Percentiles rank a stretch among this genome's conserved stretches.
These are phyloP conservation scores for Jasminum sambac DNA, from an alignment of 257 asterid genomes.

Conservation along the genomic window DNA sequence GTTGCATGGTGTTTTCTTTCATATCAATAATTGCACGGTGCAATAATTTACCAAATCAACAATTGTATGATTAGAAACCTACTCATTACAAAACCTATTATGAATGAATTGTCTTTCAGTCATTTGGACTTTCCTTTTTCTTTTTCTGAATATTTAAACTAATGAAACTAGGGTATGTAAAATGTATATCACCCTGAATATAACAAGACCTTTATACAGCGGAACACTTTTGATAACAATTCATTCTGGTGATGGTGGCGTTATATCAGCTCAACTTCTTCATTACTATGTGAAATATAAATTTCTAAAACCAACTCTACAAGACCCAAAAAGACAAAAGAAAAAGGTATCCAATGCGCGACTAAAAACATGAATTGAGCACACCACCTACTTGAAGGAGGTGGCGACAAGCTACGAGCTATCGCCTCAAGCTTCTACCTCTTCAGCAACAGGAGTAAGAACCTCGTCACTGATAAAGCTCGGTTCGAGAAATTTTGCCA, in stretches of 20 bases:
- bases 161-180: background rate
- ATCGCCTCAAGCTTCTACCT: constrained; percentile 46
- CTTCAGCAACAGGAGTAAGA: constrained; percentile 78
- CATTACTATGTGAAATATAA: constrained; percentile 51
- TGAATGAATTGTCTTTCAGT: no score
- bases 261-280: constrained; percentile 45
- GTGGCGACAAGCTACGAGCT: constrained; percentile 34
- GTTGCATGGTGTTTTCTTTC: background rate
- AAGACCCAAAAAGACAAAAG: constrained; percentile 36
- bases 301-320: constrained; percentile 56
- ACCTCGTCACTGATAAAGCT: constrained; percentile 66
- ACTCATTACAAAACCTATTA: no score
- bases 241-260: constrained; percentile 29
- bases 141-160: no score
- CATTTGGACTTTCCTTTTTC: no score
- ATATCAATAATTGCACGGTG: background rate
- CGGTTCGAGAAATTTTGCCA: constrained; percentile 88
- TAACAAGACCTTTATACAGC: constrained; percentile 49
- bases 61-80: no score
- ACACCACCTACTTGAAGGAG: constrained; percentile 43
- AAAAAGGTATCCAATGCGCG: constrained; percentile 45
- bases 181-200: constrained; percentile 29
- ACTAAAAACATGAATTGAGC: constrained; percentile 58
- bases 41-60: background rate
- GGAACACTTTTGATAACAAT: constrained; percentile 35